These are phyloP conservation scores for Phaeolepiota aurea DNA, from an alignment of 768 basidiomycete genomes.

Conservation along the genomic window DNA sequence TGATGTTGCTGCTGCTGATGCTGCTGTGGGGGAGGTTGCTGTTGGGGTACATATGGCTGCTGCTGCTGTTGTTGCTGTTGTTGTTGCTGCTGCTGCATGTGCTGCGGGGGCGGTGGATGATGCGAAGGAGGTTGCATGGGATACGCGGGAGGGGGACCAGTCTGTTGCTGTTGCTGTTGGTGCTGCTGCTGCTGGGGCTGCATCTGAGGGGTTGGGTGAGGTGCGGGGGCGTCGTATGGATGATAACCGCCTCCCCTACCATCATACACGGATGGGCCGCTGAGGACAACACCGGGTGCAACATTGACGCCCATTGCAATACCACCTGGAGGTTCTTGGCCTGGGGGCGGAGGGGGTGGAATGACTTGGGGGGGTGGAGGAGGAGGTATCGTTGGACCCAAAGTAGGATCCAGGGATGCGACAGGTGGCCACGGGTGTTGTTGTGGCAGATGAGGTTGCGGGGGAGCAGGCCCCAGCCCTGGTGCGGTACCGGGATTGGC, in stretches of 20 bases:
- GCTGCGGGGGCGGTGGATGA: conserved; percentile 16
- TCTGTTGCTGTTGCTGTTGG: conserved; percentile 14
- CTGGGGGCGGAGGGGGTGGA: conserved; percentile 12
- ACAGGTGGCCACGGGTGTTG: conserved; percentile 19
- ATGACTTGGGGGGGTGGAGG: conserved; percentile 20
- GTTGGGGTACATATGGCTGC: neutral
- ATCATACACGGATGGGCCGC: conserved; percentile 23
- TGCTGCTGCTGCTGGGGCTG: conserved; percentile 9
- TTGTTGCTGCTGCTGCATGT: conserved; percentile 12
- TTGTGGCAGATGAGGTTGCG: neutral
- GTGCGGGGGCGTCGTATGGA: conserved; percentile 11
- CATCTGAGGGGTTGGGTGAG: conserved; percentile 6
- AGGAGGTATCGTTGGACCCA: conserved; percentile 25
- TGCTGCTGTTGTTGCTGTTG: conserved; percentile 12
- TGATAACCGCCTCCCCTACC: conserved; percentile 19
- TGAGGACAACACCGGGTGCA: conserved; percentile 11
- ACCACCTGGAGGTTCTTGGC: conserved; percentile 6
- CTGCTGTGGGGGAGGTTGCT: conserved; percentile 8
- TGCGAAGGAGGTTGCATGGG: conserved; percentile 10
- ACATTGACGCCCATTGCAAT: conserved; percentile 11
- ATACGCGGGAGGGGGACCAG: conserved; percentile 2
- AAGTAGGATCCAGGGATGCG: conserved; percentile 22
- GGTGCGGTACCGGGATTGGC: conserved; percentile 14
- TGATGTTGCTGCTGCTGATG: conserved; percentile 8
- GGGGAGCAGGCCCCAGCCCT: conserved; percentile 2